phyloP scores from a whole-genome alignment of 257 asterid genomes.

The Catharanthus roseus region DNA sequence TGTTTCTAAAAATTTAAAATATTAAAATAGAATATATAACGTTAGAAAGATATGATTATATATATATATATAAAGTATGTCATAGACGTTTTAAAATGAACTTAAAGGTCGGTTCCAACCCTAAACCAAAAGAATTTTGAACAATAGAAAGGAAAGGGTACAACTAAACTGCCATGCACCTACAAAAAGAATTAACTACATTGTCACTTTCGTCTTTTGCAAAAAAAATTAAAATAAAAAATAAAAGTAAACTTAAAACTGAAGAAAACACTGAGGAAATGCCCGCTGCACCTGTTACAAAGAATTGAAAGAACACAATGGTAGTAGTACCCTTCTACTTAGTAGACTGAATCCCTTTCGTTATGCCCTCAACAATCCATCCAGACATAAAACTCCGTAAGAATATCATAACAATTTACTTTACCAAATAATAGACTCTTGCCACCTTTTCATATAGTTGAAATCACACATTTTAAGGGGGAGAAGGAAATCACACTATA shows the following conservation, averaged over 20 bases:
- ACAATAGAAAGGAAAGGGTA: not conserved
- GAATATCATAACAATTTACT: not conserved
- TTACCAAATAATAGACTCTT: not conserved
- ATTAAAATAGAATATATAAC: too few relatives aligned
- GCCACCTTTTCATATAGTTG: not conserved
- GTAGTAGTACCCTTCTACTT: too few relatives aligned
- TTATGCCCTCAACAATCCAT: not conserved
- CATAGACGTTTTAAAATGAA: too few relatives aligned
- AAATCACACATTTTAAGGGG: not conserved
- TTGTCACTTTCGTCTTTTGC: too few relatives aligned
- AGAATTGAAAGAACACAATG: too few relatives aligned
- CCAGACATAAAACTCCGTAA: not conserved
- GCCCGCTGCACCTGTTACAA: too few relatives aligned
- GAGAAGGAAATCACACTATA: too few relatives aligned
- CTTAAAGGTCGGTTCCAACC: too few relatives aligned
- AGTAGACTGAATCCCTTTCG: too few relatives aligned
- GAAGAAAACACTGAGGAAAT: not conserved
- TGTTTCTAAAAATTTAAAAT: too few relatives aligned
- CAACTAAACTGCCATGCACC: not conserved
- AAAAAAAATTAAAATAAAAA: not conserved
- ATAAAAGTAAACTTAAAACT: not conserved
- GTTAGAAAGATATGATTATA: too few relatives aligned
- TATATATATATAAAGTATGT: too few relatives aligned
- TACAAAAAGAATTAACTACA: not conserved
- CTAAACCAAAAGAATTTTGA: slow-evolving; percentile 7